Conservation (phyloP, 345 rosid genomes). For the Punica granatum region DNA sequence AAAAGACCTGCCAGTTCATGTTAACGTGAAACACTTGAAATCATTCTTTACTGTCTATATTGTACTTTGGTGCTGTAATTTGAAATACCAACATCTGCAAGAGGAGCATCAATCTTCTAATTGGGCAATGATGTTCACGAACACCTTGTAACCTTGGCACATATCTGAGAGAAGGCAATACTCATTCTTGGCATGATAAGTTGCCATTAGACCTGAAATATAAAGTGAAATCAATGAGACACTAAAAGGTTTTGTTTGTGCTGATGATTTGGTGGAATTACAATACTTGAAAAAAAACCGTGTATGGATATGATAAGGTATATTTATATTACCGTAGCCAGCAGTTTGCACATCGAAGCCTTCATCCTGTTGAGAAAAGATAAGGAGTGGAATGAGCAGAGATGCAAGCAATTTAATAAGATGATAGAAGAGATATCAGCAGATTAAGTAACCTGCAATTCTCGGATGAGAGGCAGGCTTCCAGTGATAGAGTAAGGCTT, state of each 20-base stretch:
- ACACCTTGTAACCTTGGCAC: conserved; percentile 84
- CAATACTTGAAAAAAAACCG: not conserved
- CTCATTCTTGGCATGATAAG: conserved; percentile 95
- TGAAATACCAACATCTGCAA: not conserved
- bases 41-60: not conserved
- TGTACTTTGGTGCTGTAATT: not conserved
- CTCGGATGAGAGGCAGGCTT: conserved; percentile 85
- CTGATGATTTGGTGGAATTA: not conserved
- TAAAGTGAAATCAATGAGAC: not conserved
- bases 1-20: not conserved
- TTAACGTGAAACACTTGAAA: not conserved
- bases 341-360: conserved; percentile 95
- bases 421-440: conserved; percentile 5
- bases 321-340: conserved; percentile 59
- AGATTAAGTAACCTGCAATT: conserved; percentile 53
- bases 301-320: not conserved
- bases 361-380: conserved; percentile 51
- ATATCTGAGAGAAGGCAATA: conserved; percentile 86
- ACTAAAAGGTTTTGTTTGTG: not conserved
- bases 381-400: conserved; percentile 3
- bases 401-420: not conserved
- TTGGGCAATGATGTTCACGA: conserved; percentile 63
- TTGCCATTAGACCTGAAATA: conserved; percentile 81
- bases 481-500: conserved; percentile 96
- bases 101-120: conserved; percentile 41